Conservation (phyloP, 768 basidiomycete species). For the Boletus fagicola region DNA sequence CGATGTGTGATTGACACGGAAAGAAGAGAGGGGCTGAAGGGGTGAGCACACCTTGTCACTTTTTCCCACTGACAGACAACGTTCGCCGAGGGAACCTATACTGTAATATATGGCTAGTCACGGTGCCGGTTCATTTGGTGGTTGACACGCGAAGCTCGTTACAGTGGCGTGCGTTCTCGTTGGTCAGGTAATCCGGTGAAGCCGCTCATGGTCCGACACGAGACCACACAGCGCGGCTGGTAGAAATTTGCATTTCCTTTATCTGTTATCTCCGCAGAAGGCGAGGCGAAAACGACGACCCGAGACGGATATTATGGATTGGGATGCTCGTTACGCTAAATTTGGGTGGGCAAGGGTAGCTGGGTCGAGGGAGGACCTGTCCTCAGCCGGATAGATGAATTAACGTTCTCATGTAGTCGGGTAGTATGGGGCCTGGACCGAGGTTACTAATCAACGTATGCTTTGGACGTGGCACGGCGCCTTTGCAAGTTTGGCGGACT, state of each 20-base stretch:
- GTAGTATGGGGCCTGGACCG: background rate
- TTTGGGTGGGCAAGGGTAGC: background rate
- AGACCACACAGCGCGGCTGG: slow-evolving; percentile 8
- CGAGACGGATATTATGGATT: background rate
- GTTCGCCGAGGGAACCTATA: background rate
- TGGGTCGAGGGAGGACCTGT: background rate
- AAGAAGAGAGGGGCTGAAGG: background rate
- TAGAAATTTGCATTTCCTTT: slow-evolving; percentile 10
- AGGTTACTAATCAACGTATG: background rate
- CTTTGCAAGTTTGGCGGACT: background rate
- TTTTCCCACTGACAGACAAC: slow-evolving; percentile 5
- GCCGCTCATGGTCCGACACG: slow-evolving; percentile 4
- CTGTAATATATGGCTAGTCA: background rate
- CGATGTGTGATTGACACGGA: background rate
- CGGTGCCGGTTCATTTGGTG: slow-evolving; percentile 12
- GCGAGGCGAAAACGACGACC: background rate
- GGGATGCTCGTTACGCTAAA: slow-evolving; percentile 23
- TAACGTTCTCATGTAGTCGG: background rate
- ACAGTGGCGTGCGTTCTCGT: slow-evolving; percentile 4
- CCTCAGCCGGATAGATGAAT: background rate
- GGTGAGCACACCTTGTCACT: background rate
- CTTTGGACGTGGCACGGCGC: background rate
- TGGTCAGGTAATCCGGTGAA: slow-evolving; percentile 11
- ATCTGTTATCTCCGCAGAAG: slow-evolving; percentile 28
- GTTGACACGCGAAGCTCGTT: background rate